phyloP scores from a whole-genome alignment of 2,329 filamentous ascomycete species.

The Calonectria henricotiae region DNA sequence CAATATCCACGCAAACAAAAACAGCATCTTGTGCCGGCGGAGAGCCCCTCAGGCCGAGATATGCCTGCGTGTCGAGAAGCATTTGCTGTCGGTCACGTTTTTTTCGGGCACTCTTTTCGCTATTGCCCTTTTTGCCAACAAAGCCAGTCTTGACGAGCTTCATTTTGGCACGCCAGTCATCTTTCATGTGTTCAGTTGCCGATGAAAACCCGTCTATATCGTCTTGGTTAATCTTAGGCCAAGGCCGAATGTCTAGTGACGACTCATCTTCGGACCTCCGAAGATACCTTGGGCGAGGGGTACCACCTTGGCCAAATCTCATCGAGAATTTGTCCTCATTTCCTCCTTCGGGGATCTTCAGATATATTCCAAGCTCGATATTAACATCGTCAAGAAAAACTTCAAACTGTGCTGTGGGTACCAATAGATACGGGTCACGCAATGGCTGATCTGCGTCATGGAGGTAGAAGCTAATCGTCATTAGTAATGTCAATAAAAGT shows the following conservation, averaged over 20 bases:
- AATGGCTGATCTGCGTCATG: conserved; percentile 67
- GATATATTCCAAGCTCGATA: conserved; percentile 65
- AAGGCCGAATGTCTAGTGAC: conserved; percentile 52
- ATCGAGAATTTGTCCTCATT: conserved; percentile 72
- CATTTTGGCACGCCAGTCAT: conserved; percentile 46
- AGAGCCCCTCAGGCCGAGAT: conserved; percentile 73
- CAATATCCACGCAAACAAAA: conserved; percentile 86
- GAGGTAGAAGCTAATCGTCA: conserved; percentile 76
- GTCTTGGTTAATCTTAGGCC: conserved; percentile 57
- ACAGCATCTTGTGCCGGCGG: conserved; percentile 59
- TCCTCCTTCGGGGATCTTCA: conserved; percentile 72
- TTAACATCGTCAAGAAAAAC: conserved; percentile 79
- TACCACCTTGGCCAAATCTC: conserved; percentile 73
- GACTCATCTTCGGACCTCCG: conserved; percentile 69
- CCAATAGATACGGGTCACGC: conserved; percentile 74
- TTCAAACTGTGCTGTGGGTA: conserved; percentile 78
- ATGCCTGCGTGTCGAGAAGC: conserved; percentile 77
- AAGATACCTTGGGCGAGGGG: conserved; percentile 79
- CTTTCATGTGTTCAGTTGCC: conserved; percentile 37
- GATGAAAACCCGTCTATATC: conserved; percentile 57
- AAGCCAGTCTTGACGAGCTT: conserved; percentile 47
- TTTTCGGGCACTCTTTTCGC: conserved; percentile 64
- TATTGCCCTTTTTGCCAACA: conserved; percentile 57
- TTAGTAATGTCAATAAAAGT: conserved; percentile 32
- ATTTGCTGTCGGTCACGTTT: conserved; percentile 69